These are phyloP conservation scores for Gypsophila paniculata DNA, from an alignment of 179 eudicot genomes.

Conservation along the genomic window DNA sequence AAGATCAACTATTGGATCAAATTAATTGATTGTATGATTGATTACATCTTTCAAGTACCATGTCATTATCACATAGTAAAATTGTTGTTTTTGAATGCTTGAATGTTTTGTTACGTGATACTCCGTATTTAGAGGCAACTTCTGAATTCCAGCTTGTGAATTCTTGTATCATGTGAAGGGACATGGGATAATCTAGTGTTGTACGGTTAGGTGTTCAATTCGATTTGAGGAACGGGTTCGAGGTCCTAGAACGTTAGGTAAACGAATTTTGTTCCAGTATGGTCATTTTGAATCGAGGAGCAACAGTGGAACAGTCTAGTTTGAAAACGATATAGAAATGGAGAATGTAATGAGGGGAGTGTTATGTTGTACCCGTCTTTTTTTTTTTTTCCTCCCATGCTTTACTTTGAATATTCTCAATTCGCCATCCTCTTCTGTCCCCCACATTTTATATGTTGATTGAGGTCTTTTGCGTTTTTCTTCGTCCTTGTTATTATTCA, in stretches of 20 bases:
- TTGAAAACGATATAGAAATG: neutral
- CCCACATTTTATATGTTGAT: neutral
- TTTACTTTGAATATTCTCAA: neutral
- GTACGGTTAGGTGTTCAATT: too few relatives aligned
- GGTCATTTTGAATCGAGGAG: neutral
- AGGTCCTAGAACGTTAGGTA: neutral
- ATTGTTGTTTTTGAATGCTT: neutral
- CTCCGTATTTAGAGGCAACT: neutral
- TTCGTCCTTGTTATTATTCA: neutral
- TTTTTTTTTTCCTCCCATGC: neutral
- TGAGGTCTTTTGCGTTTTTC: neutral
- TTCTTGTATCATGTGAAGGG: neutral
- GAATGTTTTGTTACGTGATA: neutral
- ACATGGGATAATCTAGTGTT: neutral
- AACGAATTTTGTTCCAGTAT: neutral
- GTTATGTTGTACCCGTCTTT: neutral
- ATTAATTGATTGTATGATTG: neutral
- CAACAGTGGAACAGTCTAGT: neutral
- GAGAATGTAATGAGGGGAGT: neutral
- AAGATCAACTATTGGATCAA: neutral
- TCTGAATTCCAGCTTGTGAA: neutral
- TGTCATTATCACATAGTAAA: neutral
- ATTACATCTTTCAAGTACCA: neutral
- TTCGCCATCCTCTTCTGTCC: neutral
- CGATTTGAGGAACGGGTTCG: neutral